A percentile compares a stretch with the other conserved stretches of the same genome.
phyloP scores from a whole-genome alignment of 352 stramenopile species.

The Elongisporangium prolatum region DNA sequence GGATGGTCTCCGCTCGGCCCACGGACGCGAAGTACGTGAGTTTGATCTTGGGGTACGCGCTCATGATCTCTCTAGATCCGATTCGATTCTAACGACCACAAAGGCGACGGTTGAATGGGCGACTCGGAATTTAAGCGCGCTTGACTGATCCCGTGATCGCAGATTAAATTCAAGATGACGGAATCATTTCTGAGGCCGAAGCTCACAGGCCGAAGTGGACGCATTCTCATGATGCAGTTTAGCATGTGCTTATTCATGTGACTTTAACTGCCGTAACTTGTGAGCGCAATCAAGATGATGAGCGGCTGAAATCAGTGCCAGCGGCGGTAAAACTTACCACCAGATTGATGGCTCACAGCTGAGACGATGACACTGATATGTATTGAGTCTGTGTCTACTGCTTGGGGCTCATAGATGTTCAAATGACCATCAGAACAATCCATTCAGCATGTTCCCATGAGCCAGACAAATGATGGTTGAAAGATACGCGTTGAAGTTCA shows the following conservation, averaged over 20 bases:
- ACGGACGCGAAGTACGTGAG: slow-evolving; percentile 52
- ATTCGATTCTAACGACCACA: background rate
- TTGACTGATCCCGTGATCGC: background rate
- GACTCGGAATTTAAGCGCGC: background rate
- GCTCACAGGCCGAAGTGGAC: no score
- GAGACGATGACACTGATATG: background rate
- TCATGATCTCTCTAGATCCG: slow-evolving; percentile 13
- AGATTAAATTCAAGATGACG: background rate
- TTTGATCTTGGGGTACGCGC: slow-evolving; percentile 29
- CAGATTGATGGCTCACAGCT: background rate
- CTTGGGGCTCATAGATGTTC: no score
- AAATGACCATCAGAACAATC: no score
- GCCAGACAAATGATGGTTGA: no score
- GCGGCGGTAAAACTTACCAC: background rate
- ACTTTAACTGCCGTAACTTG: background rate
- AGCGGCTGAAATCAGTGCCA: background rate
- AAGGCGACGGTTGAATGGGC: background rate
- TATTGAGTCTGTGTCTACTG: no score
- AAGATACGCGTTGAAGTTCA: background rate
- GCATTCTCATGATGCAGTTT: no score
- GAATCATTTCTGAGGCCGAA: background rate
- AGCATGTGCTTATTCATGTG: no score
- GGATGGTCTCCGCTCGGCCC: slow-evolving; percentile 35
- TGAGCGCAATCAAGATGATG: background rate
- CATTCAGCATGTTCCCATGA: no score